Percentiles rank a stretch among this genome's conserved stretches.
Evolutionary conservation across 2,329 filamentous ascomycete species (phyloP).

Genomic region (Rhinocladiella similis): DNA sequence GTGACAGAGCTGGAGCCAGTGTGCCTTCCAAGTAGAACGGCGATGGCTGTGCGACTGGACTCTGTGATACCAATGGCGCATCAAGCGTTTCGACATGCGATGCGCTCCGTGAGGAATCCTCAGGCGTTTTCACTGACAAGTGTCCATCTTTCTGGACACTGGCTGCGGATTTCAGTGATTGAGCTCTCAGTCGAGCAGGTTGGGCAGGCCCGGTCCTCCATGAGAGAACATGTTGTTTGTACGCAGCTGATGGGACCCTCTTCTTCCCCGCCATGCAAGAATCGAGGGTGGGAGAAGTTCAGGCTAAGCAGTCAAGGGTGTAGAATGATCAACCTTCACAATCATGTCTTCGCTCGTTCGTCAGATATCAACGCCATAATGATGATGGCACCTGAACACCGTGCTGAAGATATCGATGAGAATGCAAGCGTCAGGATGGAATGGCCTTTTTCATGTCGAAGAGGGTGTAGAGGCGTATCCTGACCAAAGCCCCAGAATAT

Average conservation of each 20-base stretch:
- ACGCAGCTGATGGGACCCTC: neutral
- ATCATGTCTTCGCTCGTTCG: too few species aligned
- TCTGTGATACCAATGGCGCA: neutral
- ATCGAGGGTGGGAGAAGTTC: too few species aligned
- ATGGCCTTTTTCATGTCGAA: too few species aligned
- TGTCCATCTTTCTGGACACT: neutral
- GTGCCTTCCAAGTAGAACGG: neutral
- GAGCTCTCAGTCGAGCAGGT: neutral
- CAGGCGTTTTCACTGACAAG: neutral
- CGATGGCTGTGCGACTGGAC: neutral
- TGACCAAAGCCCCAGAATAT: too few species aligned
- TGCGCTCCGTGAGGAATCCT: neutral
- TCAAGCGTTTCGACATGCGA: neutral
- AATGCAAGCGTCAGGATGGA: too few species aligned
- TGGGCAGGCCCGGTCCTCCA: neutral
- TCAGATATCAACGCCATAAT: too few species aligned
- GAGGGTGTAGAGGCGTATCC: too few species aligned
- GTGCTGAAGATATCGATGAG: too few species aligned
- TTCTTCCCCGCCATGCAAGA: too few species aligned
- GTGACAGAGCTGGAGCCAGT: neutral
- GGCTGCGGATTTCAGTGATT: neutral
- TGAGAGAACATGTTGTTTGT: neutral
- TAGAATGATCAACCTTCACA: too few species aligned
- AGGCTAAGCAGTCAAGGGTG: too few species aligned
- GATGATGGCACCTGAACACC: too few species aligned